Evolutionary conservation across 768 basidiomycete species (phyloP), one percentile per base, ranked within the genome.

Genomic region (Nevesoporus exiguus): DNA sequence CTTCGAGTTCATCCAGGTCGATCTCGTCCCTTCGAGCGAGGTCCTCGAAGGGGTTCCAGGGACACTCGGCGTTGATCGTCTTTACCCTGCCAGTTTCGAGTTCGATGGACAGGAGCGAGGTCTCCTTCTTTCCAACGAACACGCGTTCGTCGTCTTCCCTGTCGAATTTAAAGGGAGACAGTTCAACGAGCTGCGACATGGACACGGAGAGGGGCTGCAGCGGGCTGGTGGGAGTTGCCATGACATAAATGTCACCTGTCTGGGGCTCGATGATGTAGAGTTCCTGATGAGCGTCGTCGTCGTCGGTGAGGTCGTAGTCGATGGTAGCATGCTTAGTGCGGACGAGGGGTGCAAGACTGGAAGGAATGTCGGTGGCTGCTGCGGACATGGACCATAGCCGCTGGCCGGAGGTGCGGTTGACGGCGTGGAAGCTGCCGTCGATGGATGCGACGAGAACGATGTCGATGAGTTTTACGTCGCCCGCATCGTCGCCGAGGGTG

Each of bases 241-340:
- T 85, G 55, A 97, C 84, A 69, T 90, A 98, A 60, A 98, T 90
- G 64, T 93, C 88, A 7, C 96, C 96, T 5, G 90, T 87, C 75
- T 94, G 90, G 0, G 96, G 96, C 65, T 98, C 96, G 49, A 98
- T 90, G 56, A 98, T 86, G 72, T 96, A 98, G 41, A 88, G 81
- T 67, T 93, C 91, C 61, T 83, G 81, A 25, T 74, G 69, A 1
- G 70, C 65, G 51, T 73, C 67, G 45, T 80, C 78, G 58, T 86
- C 85, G 55, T 79, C 78, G 11, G 71, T 77, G 42, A 79, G 61
- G 59, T 87, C 84, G 7, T 79, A 75, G 65, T 87, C 82, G 43
- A 76, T 65, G 41, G 83, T 73, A 11, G 78, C 67, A 61, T 90
- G 88, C 42, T 78, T 72, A 0, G 88, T 90, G 64, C 87, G 82